Evolutionary conservation across 306 rosid genomes (phyloP).

Genomic region (Trifolium repens): DNA sequence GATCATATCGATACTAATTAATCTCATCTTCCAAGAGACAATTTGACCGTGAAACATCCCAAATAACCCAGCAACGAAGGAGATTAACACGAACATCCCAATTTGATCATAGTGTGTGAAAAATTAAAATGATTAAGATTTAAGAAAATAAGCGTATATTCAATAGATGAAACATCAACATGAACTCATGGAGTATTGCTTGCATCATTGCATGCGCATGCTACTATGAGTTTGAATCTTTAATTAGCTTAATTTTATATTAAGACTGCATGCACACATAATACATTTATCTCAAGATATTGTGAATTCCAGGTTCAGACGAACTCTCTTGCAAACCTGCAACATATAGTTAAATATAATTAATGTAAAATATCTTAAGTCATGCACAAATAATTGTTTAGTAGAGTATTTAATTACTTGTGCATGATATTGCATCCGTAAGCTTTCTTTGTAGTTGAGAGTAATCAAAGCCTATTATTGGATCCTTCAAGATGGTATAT

Average conservation of each 20-base stretch:
- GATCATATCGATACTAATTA: no score
- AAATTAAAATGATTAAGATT: no score
- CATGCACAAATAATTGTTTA: not conserved
- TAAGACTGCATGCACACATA: not conserved
- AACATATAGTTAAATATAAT: not conserved
- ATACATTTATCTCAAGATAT: slow-evolving; percentile 21
- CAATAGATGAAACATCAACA: not conserved
- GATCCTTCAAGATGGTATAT: slow-evolving; percentile 45
- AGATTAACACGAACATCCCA: no score
- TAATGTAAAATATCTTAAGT: not conserved
- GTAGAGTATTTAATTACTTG: slow-evolving; percentile 35
- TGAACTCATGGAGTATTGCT: not conserved
- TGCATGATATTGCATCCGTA: slow-evolving; percentile 46
- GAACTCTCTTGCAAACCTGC: slow-evolving; percentile 41
- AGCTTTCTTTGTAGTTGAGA: slow-evolving; percentile 61
- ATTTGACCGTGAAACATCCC: no score
- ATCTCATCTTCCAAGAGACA: no score
- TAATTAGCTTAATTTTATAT: not conserved
- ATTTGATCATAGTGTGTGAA: no score
- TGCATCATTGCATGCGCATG: not conserved
- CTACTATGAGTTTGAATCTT: not conserved
- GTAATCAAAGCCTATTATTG: slow-evolving; percentile 24
- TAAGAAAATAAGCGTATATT: not conserved
- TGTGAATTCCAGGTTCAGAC: slow-evolving; percentile 12
- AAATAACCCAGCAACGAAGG: no score